phyloP scores from a whole-genome alignment of 1,139 yeast species.

The Nadsonia starkeyi-henricii region DNA sequence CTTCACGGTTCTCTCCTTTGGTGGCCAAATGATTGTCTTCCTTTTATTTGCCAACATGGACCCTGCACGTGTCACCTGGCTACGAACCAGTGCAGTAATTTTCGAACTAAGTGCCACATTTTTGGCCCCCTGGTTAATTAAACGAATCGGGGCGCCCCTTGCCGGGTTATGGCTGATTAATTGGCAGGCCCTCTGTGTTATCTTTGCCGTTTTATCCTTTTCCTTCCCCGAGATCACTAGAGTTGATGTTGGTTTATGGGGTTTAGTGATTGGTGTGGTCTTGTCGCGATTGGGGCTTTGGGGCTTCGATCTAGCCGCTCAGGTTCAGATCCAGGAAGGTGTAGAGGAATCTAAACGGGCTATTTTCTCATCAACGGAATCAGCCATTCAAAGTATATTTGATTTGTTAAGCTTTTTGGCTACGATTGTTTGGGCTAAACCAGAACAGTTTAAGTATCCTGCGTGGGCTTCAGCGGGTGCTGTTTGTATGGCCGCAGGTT shows the following conservation, averaged over 20 bases:
- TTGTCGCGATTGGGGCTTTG: slow-evolving; percentile 27
- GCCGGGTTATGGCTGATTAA: slow-evolving; percentile 21
- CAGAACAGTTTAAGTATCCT: slow-evolving; percentile 21
- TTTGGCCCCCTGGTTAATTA: slow-evolving; percentile 18
- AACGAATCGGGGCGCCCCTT: slow-evolving; percentile 17
- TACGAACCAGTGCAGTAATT: slow-evolving; percentile 19
- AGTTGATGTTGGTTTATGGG: slow-evolving; percentile 12
- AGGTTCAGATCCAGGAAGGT: slow-evolving; percentile 21
- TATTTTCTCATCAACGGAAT: slow-evolving; percentile 24
- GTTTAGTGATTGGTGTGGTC: slow-evolving; percentile 18
- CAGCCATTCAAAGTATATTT: slow-evolving; percentile 24
- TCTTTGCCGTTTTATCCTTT: slow-evolving; percentile 6
- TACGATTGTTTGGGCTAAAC: slow-evolving; percentile 23
- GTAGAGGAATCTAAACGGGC: slow-evolving; percentile 22
- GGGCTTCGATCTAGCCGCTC: slow-evolving; percentile 28
- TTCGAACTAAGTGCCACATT: slow-evolving; percentile 23
- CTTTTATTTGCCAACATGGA: slow-evolving; percentile 19
- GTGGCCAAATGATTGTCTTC: slow-evolving; percentile 23
- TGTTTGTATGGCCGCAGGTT: slow-evolving; percentile 14
- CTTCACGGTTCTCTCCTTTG: slow-evolving; percentile 25
- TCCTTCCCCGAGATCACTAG: slow-evolving; percentile 2
- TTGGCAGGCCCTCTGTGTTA: slow-evolving; percentile 14
- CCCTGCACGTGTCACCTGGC: slow-evolving; percentile 20
- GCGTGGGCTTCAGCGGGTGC: slow-evolving; percentile 16
- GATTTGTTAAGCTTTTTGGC: slow-evolving; percentile 20